A percentile compares a stretch with the other conserved stretches of the same genome.
phyloP scores from a whole-genome alignment of 139 green algal genomes.

The Picochlorum sp. region DNA sequence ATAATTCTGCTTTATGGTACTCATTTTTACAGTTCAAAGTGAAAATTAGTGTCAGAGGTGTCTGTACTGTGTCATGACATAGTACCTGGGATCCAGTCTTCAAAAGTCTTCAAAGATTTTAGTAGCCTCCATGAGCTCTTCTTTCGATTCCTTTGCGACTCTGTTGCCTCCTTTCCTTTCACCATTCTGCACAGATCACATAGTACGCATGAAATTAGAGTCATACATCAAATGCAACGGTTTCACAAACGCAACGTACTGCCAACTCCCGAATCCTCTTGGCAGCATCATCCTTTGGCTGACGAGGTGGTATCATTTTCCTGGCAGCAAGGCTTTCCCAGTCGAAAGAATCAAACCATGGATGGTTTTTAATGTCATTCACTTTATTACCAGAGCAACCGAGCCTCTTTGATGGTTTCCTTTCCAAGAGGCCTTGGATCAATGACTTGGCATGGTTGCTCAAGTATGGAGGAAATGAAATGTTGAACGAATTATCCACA shows the following conservation, averaged over 20 bases:
- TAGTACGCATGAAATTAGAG: not conserved
- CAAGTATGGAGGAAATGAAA: constrained; percentile 92
- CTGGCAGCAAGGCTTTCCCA: constrained; percentile 78
- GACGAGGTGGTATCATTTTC: constrained; percentile 47
- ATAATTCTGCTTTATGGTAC: constrained; percentile 58
- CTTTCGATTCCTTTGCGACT: constrained; percentile 57
- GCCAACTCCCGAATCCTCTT: constrained; percentile 75
- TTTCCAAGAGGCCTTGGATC: constrained; percentile 75
- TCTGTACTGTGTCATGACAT: not conserved
- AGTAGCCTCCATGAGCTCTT: constrained; percentile 73
- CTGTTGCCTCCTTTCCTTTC: constrained; percentile 41
- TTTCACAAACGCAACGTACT: not conserved
- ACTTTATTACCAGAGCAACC: constrained; percentile 75
- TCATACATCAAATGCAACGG: not conserved
- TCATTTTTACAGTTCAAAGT: constrained; percentile 4
- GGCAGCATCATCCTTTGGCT: constrained; percentile 58
- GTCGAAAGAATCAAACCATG: constrained; percentile 86
- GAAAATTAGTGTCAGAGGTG: not conserved
- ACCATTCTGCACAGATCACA: not conserved
- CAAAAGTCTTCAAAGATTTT: constrained; percentile 80
- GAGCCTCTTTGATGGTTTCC: constrained; percentile 75
- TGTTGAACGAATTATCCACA: constrained; percentile 80
- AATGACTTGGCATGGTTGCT: constrained; percentile 58
- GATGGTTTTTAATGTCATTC: constrained; percentile 82
- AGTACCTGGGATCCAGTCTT: not conserved